Evolutionary conservation across 805 yeast species (phyloP), one percentile per base, ranked within the genome.

Genomic region (Saccharomycopsis javanensis): DNA sequence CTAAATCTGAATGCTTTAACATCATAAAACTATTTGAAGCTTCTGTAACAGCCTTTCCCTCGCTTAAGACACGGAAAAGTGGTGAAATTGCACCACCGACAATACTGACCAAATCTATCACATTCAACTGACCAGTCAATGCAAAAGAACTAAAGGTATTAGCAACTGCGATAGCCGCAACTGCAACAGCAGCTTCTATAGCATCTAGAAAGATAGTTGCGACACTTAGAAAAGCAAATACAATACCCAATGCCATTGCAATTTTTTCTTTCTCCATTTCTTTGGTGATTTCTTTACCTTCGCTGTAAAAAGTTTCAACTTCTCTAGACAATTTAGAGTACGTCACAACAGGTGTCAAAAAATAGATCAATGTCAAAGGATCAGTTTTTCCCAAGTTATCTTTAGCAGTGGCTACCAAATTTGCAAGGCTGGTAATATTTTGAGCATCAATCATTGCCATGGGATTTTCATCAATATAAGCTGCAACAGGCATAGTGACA

Each of bases 181-280:
- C 48, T 10, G 53, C 51, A 8, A 51, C 31, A 11, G 42, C 54
- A 4, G 53, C 54, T 46, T 30, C 54, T 15, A 48, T 42, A 6
- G 51, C 48, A 50, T 38, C 57, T 23, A 54, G 51, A 15, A 55
- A 54, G n/a, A 57, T 18, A 8, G 57, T 51, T n/a, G 45, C 38
- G 16, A 55, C 54, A 20, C 60, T 57, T 10, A 55, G 25, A 18
- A 57, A 27, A 27, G 54, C 37, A 11, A 57, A 55, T 13, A 57
- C 38, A 31, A 57, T 57, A n/a, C 52, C 48, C 16, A 57, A 34
- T n/a, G 55, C 55, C 57, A 50, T 55, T 37, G 55, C 30, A 13
- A 34, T 37, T 16, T 53, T 50, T 20, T 55, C 52, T 50, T 55
- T 46, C 18, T 33, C 37, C 20, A 55, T 42, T 13, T 37, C 34